phyloP scores from a whole-genome alignment of 306 rosid species.

The Lathyrus tuberosus region DNA sequence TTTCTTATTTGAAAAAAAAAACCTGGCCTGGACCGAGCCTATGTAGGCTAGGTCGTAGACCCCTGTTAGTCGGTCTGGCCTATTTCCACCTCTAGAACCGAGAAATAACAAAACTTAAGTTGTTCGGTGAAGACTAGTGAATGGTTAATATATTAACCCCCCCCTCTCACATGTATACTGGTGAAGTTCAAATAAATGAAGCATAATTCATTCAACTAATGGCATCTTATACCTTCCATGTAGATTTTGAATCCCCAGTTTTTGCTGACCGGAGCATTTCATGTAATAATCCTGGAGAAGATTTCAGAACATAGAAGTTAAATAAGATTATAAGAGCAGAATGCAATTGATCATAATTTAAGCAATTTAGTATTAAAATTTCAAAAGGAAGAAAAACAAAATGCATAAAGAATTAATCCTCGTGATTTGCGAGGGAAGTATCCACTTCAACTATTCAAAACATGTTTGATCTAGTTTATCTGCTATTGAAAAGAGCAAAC shows the following conservation, averaged over 20 bases:
- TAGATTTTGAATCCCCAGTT: constrained; percentile 93
- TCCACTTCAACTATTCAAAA: constrained; percentile 29
- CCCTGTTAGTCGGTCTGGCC: no score
- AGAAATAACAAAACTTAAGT: constrained; percentile 4
- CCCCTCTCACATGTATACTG: not conserved
- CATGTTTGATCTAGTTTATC: constrained; percentile 10
- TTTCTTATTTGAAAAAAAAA: no score
- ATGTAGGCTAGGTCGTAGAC: no score
- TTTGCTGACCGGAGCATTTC: constrained; percentile 94
- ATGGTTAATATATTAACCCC: constrained; percentile 10
- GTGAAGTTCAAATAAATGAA: constrained; percentile 6
- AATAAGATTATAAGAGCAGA: constrained; percentile 27
- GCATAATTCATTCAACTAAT: constrained; percentile 27
- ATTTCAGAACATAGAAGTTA: constrained; percentile 29
- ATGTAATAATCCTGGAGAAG: constrained; percentile 72
- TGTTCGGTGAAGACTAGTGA: not conserved
- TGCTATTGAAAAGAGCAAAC: constrained; percentile 8
- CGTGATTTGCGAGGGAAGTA: constrained; percentile 12
- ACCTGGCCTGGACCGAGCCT: no score
- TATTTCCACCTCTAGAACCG: no score
- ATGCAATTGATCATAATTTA: constrained; percentile 27
- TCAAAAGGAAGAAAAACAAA: constrained; percentile 23
- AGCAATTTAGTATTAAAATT: constrained; percentile 24
- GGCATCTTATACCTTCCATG: constrained; percentile 85
- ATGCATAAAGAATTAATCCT: constrained; percentile 7